These are phyloP conservation scores for Lagenaria siceraria DNA, from an alignment of 306 rosid species.

Conservation along the genomic window DNA sequence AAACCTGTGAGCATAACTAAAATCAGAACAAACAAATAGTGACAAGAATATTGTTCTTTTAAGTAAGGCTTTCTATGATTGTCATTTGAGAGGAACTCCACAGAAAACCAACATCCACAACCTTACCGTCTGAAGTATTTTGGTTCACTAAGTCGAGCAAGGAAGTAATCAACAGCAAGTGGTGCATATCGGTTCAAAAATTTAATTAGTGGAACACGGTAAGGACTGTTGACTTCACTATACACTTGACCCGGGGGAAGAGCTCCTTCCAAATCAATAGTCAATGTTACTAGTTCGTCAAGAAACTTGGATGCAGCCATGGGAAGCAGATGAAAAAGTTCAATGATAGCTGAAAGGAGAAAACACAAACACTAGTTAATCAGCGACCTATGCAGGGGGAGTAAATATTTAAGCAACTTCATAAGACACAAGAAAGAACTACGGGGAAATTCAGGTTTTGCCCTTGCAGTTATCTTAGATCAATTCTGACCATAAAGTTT, in stretches of 20 bases:
- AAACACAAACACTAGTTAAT: conserved; percentile 14
- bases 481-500: neutral
- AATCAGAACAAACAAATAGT: neutral
- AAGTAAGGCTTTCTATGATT: neutral
- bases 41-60: neutral
- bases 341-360: conserved; percentile 74
- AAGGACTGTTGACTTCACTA: conserved; percentile 97
- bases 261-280: conserved; percentile 97
- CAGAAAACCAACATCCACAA: conserved; percentile 10
- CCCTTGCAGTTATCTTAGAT: neutral
- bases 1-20: conserved; percentile 37
- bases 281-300: conserved; percentile 93
- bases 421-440: conserved; percentile 2
- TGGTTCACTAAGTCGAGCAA: conserved; percentile 78
- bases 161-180: conserved; percentile 86
- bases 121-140: conserved; percentile 91
- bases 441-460: neutral
- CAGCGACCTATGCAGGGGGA: conserved; percentile 4
- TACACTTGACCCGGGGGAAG: conserved; percentile 90
- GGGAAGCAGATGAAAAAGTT: conserved; percentile 97
- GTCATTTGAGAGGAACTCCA: conserved; percentile 8
- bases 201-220: conserved; percentile 83
- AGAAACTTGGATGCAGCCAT: conserved; percentile 92
- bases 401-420: conserved; percentile 15
- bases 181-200: conserved; percentile 86